Conservation (phyloP, 805 yeast species). For the Ogataea trehalophila region DNA sequence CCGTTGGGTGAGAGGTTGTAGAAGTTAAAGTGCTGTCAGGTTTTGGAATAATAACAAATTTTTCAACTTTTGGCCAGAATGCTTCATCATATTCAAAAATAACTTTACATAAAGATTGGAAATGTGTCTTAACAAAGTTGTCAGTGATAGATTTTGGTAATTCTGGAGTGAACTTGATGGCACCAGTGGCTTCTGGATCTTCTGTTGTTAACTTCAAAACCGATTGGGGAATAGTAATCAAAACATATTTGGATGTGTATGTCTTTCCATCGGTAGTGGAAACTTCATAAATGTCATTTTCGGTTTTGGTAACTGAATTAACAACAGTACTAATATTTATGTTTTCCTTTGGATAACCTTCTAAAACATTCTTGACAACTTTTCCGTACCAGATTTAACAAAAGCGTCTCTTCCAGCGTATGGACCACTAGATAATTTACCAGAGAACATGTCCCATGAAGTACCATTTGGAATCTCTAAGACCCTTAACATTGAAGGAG, state of each 20-base stretch:
- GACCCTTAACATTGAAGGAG: conserved; percentile 26
- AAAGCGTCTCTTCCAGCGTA: conserved; percentile 32
- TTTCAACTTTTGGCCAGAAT: conserved; percentile 38
- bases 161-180: conserved; percentile 30
- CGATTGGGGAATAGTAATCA: conserved; percentile 49
- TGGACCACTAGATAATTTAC: conserved; percentile 20
- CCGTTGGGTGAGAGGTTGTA: conserved; percentile 6
- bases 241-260: conserved; percentile 29
- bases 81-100: conserved; percentile 38
- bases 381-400: conserved; percentile 21
- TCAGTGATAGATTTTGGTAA: conserved; percentile 31
- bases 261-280: conserved; percentile 14
- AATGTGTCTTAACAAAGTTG: conserved; percentile 29
- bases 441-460: conserved; percentile 28
- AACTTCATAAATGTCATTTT: conserved; percentile 11
- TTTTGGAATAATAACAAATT: conserved; percentile 25
- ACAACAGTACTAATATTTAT: conserved; percentile 21
- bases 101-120: conserved; percentile 40
- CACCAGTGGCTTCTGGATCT: conserved; percentile 21
- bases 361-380: conserved; percentile 25
- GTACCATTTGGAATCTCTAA: conserved; percentile 27
- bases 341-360: conserved; percentile 20
- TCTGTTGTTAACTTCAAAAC: conserved; percentile 33
- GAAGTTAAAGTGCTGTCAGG: conserved; percentile 18
- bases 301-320: conserved; percentile 24